Base-by-base conservation (phyloP, 768 basidiomycete genomes). In the Mycena capillaripes region DNA sequence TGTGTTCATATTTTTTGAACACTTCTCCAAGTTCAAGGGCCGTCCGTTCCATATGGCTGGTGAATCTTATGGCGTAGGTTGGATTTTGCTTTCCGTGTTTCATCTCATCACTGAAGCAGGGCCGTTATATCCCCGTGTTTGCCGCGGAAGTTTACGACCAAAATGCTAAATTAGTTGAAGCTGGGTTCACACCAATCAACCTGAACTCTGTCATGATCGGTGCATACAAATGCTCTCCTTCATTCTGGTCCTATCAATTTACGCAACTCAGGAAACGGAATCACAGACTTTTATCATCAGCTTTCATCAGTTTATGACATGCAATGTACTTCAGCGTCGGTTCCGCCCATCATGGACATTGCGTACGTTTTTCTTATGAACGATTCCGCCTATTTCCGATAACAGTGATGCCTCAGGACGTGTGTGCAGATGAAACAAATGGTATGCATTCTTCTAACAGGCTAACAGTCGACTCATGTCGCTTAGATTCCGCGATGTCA, bases 1-100 rank as follows among this genome's bases (percentile, higher is more conserved):
- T 71, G 85, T 94, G 0, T 82, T 87, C 4, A 89, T 94, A 63
- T 94, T 94, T 81, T 94, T 94, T 57, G 91, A 93, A 73, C 86
- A 90, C 67, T 95, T 95, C 78, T 85, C 81, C 66, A 84, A 91
- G 75, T 93, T 94, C 84, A 89, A 92, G 74, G 91, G 91, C 1
- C 83, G 92, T 2, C 78, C 83, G 1, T 90, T 92, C 79, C 91
- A 92, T 68, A 86, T 92, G 85, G 85, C 89, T 5, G 90, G 86
- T 25, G 85, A 90, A 78, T 89, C 87, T 10, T 89, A 89, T 44
- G 89, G 85, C 19, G 89, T 88, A 71, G 52, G 83, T 80, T n/a
- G 11, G 8, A 56, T 56, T 34, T 29, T 36, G 32, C 8, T 42
- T 8, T 23, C 30, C 21, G 44, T 44, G 7, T 8, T n/a, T 44